Base-by-base conservation (phyloP, 768 basidiomycete species). In the Termitomyces sp. region DNA sequence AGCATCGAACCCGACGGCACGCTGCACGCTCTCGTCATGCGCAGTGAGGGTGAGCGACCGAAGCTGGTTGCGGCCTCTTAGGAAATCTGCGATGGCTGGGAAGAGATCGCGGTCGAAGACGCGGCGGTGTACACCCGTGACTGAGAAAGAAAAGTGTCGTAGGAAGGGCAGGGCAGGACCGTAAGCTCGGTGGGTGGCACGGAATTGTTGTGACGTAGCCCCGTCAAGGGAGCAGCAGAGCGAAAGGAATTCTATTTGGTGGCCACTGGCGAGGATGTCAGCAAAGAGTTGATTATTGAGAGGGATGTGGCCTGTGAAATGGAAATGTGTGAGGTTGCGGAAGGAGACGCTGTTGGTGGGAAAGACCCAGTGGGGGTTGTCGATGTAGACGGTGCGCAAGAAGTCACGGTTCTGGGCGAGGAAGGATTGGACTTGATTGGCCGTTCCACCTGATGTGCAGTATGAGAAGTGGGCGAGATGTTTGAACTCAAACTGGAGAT, bases 31-130 rank as follows among this genome's bases (percentile, higher is more conserved):
- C 51, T 76, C 77, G 49, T 81, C 79, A 22, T 72, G 70, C 4
- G 76, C 77, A 12, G 79, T 74, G 0, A 89, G 73, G 44, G 77
- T 72, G 26, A 88, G 76, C 0, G 79, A 79, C n/a, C 72, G 72
- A 41, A 90, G 69, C 41, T 79, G 69, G 22, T 68, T 69, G 44
- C 85, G 74, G 8, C 79, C 82, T 14, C 84, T 79, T 34, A 90
- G 70, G 65, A 89, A 88, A 31, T 84, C 86, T 5, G 83, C 77
- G 43, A 90, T 76, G 8, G 88, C 79, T 2, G 85, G 86, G 72
- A 89, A 87, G 4, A 90, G 73, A 63, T 87, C 87, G 14, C 78
- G 72, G 63, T 89, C 87, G 2, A 64, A 58, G 14, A 77, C 68
- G 20, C 80, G 71, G 50, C 78, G 73, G 13, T 74, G 71, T 2